Evolutionary conservation across 768 basidiomycete species (phyloP).

Genomic region (Amanita jacksonii): DNA sequence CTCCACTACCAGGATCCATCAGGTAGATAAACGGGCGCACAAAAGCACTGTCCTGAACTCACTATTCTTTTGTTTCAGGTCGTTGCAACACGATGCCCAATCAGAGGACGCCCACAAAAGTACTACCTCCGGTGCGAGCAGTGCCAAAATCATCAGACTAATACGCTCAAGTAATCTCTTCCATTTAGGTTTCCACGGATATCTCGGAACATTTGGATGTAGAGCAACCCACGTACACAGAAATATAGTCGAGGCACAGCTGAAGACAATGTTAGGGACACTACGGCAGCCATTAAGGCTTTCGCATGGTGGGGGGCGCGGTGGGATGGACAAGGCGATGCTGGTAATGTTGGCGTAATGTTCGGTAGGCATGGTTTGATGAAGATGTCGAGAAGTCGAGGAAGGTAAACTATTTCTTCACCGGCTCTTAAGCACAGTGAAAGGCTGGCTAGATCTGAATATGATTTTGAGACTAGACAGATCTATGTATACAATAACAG

Average conservation of each 20-base stretch:
- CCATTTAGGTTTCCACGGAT: background rate
- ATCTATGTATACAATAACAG: too few relatives aligned
- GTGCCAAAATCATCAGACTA: background rate
- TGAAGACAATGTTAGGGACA: background rate
- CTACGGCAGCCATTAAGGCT: background rate
- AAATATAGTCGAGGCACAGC: background rate
- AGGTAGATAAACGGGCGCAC: too few relatives aligned
- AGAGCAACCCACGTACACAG: slow-evolving; percentile 1
- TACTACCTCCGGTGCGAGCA: background rate
- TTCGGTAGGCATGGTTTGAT: too few relatives aligned
- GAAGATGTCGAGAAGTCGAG: too few relatives aligned
- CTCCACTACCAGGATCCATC: too few relatives aligned
- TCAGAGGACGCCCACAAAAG: background rate
- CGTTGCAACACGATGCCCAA: background rate
- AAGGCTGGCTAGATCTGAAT: too few relatives aligned
- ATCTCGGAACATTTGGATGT: background rate
- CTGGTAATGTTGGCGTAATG: background rate
- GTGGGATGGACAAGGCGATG: background rate
- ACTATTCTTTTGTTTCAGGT: background rate
- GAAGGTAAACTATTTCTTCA: too few relatives aligned
- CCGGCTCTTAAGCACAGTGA: too few relatives aligned
- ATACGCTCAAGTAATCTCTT: background rate
- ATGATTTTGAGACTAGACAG: too few relatives aligned
- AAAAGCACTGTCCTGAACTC: background rate
- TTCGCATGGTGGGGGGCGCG: background rate